A percentile compares a stretch with the other conserved stretches of the same genome.
These are phyloP conservation scores for Hypoxylon sp. DNA, from an alignment of 2,329 filamentous ascomycete genomes.

Conservation along the genomic window DNA sequence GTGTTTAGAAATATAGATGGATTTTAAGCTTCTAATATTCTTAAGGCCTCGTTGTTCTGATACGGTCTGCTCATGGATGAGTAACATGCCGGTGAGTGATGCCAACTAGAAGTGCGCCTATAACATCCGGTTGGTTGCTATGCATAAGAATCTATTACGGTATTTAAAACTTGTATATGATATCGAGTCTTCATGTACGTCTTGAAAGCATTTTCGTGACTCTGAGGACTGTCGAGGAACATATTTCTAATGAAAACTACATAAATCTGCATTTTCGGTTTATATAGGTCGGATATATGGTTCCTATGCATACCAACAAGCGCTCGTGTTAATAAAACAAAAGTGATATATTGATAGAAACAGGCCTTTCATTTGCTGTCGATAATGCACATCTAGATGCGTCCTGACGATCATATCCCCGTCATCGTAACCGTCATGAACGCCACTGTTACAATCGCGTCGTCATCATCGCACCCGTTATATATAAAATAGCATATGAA, in stretches of 20 bases:
- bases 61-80: not conserved
- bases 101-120: not conserved
- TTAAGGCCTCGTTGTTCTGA: not conserved
- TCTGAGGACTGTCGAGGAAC: too few species aligned
- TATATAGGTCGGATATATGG: not conserved
- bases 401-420: conserved; percentile 9
- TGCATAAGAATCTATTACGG: not conserved
- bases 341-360: conserved; percentile 4
- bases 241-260: conserved; percentile 4
- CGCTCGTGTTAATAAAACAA: not conserved
- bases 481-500: not conserved
- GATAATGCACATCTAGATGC: conserved; percentile 20
- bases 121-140: not conserved
- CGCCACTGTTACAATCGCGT: conserved; percentile 13
- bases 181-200: not conserved
- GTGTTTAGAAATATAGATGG: not conserved
- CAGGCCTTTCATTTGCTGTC: conserved; percentile 6
- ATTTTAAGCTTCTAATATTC: not conserved
- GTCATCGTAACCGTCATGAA: conserved; percentile 11
- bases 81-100: not conserved
- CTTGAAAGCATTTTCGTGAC: not conserved
- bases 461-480: conserved; percentile 21
- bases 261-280: not conserved
- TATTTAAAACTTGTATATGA: not conserved
- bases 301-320: not conserved